phyloP scores from a whole-genome alignment of 2,329 filamentous ascomycete genomes.

The Mycosphaerelloides madeirae region DNA sequence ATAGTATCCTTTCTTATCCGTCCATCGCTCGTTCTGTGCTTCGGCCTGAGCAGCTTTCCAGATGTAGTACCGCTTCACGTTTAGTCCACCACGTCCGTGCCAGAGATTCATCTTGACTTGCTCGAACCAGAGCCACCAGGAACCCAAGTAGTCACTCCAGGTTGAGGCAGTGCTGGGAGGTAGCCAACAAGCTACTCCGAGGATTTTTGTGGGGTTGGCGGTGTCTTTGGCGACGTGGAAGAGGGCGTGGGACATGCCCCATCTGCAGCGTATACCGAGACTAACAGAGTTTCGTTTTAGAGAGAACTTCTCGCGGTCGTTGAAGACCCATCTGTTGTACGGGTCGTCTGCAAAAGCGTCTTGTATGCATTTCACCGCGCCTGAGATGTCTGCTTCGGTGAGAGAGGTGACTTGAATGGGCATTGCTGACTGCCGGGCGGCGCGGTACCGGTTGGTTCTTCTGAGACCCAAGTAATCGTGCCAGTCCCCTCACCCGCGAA shows the following conservation, averaged over 20 bases:
- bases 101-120: constrained; percentile 64
- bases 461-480: too few species aligned
- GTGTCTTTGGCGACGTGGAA: constrained; percentile 65
- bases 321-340: constrained; percentile 62
- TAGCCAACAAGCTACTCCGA: constrained; percentile 71
- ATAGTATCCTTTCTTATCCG: constrained; percentile 63
- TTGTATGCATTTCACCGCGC: constrained; percentile 61
- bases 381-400: constrained; percentile 56
- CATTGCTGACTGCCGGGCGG: constrained; percentile 9
- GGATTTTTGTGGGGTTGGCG: constrained; percentile 43
- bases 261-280: constrained; percentile 60
- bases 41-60: constrained; percentile 64
- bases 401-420: constrained; percentile 53
- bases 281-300: constrained; percentile 57
- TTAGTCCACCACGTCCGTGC: constrained; percentile 65
- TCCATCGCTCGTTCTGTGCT: constrained; percentile 61
- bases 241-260: constrained; percentile 65
- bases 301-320: constrained; percentile 46
- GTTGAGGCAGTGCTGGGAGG: constrained; percentile 49
- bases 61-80: constrained; percentile 64
- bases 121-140: constrained; percentile 61
- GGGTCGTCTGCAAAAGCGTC: constrained; percentile 63
- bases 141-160: constrained; percentile 56
- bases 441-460: too few species aligned
- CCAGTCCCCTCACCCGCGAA: too few species aligned